Evolutionary conservation across 805 yeast genomes (phyloP).

Genomic region (Saturnispora zaruensis): DNA sequence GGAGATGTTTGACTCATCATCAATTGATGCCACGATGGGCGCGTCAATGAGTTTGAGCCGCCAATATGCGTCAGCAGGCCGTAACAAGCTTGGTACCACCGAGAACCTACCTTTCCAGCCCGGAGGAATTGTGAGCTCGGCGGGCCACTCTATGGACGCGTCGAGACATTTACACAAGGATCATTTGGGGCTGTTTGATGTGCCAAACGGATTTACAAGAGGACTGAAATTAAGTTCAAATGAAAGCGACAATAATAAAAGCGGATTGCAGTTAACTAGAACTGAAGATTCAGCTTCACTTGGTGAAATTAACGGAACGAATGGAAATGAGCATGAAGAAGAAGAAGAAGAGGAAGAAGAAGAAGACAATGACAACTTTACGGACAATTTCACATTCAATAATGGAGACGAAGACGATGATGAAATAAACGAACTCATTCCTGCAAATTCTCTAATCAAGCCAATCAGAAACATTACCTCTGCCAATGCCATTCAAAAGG

Average conservation of each 20-base stretch:
- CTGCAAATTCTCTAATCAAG: constrained; percentile 21
- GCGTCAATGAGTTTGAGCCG: constrained; percentile 70
- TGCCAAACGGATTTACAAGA: constrained; percentile 74
- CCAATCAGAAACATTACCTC: constrained; percentile 16
- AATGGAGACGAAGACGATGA: constrained; percentile 11
- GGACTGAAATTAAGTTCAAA: constrained; percentile 40
- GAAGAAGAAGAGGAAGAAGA: no score
- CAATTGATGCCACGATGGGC: constrained; percentile 38
- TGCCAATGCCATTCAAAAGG: constrained; percentile 6
- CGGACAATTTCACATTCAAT: constrained; percentile 4
- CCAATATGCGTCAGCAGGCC: constrained; percentile 52
- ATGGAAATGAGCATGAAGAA: constrained; percentile 4
- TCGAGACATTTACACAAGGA: constrained; percentile 52
- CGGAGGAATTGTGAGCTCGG: constrained; percentile 47
- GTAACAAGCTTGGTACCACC: constrained; percentile 59
- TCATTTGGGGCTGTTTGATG: constrained; percentile 65
- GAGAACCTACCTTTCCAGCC: constrained; percentile 84
- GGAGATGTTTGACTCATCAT: constrained; percentile 46
- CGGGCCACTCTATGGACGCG: constrained; percentile 25
- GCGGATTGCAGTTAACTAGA: neutral
- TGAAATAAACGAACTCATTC: constrained; percentile 25
- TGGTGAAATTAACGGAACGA: no score
- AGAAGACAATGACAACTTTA: constrained; percentile 31
- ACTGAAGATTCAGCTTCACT: neutral
- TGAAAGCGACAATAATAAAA: constrained; percentile 10